These are phyloP conservation scores for Gastrodia elata DNA, from an alignment of 106 monocot genomes.

Conservation along the genomic window DNA sequence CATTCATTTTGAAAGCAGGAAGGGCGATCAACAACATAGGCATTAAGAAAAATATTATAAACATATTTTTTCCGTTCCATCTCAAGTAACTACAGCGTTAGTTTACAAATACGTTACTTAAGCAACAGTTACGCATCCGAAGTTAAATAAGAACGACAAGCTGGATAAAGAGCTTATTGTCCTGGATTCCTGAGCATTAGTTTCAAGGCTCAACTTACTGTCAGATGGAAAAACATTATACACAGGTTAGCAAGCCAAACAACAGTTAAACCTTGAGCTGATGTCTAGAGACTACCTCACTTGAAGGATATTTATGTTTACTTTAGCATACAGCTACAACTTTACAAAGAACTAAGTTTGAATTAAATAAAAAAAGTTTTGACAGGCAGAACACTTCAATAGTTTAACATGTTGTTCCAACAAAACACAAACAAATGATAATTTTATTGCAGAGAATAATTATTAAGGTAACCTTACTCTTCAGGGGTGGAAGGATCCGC, in stretches of 20 bases:
- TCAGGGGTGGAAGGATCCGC: conserved; percentile 68
- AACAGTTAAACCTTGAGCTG: conserved; percentile 1
- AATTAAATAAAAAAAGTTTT: background rate
- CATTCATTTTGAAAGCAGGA: conserved; percentile 1
- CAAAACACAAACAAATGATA: conserved; percentile 4
- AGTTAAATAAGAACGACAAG: background rate
- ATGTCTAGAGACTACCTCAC: background rate
- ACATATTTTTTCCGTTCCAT: background rate
- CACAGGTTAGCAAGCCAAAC: background rate
- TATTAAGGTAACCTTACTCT: conserved; percentile 42
- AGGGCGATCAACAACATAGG: background rate
- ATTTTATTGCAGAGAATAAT: background rate
- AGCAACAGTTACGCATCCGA: background rate
- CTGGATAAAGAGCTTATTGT: background rate
- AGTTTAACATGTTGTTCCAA: background rate
- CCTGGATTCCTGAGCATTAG: background rate
- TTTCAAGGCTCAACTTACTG: background rate
- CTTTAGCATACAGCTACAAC: background rate
- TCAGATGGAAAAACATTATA: background rate
- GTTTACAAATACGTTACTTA: background rate
- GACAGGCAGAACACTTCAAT: background rate
- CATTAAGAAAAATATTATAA: background rate
- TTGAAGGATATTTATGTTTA: background rate
- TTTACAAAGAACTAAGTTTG: background rate
- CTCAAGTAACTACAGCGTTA: background rate